These are phyloP conservation scores for Kwoniella europaea DNA, from an alignment of 768 basidiomycete genomes.

Conservation along the genomic window DNA sequence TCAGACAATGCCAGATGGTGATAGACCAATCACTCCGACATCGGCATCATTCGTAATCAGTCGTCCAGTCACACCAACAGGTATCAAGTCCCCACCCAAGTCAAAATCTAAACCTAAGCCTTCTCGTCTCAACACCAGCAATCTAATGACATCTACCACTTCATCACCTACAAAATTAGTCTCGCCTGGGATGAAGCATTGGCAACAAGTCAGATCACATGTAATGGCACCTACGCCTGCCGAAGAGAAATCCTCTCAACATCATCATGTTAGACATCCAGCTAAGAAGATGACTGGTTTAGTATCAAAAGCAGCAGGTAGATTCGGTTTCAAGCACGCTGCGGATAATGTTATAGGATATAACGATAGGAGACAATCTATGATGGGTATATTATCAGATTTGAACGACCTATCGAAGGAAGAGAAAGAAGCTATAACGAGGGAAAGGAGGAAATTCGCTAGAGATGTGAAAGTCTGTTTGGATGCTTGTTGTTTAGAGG, in stretches of 20 bases:
- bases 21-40: constrained; percentile 16
- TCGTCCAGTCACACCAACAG: constrained; percentile 19
- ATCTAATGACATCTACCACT: constrained; percentile 25
- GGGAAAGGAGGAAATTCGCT: constrained; percentile 49
- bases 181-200: constrained; percentile 49
- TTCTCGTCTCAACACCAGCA: constrained; percentile 36
- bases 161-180: constrained; percentile 37
- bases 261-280: constrained; percentile 4
- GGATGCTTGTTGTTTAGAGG: constrained; percentile 47
- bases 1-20: constrained; percentile 10
- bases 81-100: constrained; percentile 14
- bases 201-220: constrained; percentile 50
- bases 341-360: constrained; percentile 46
- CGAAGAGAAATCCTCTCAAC: constrained; percentile 24
- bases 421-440: constrained; percentile 46
- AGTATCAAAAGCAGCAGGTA: constrained; percentile 47
- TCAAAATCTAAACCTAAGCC: constrained; percentile 41
- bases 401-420: constrained; percentile 33
- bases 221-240: constrained; percentile 40
- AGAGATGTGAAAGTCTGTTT: constrained; percentile 46
- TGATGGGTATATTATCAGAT: constrained; percentile 20
- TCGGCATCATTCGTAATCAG: constrained; percentile 18
- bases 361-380: constrained; percentile 30
- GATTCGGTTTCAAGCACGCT: constrained; percentile 45
- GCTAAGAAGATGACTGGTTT: constrained; percentile 36